Conservation (phyloP, 495 filamentous ascomycete species). For the Podospora bellae-mahoneyi region DNA sequence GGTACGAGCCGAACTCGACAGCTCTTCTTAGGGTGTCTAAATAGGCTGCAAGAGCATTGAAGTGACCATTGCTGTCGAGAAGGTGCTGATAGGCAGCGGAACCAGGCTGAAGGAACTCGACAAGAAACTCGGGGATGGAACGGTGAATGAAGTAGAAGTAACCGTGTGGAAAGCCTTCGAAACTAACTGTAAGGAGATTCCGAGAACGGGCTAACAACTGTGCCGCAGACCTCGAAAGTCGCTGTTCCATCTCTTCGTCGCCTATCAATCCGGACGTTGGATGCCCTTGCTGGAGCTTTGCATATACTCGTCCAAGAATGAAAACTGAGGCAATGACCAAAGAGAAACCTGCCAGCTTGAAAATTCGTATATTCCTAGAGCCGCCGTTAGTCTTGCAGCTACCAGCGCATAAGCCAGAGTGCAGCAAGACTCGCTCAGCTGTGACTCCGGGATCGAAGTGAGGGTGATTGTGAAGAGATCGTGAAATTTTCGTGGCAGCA, state of each 20-base stretch:
- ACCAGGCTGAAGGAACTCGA: neutral
- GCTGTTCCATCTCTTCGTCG: neutral
- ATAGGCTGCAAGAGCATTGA: neutral
- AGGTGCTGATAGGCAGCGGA: neutral
- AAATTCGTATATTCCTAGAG: too few relatives aligned
- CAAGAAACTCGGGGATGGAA: neutral
- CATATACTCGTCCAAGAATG: neutral
- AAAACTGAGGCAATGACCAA: neutral
- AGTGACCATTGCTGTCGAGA: neutral
- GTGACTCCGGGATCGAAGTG: neutral
- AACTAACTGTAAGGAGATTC: neutral
- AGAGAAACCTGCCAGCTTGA: too few relatives aligned
- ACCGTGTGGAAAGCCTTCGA: too few relatives aligned
- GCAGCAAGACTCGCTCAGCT: neutral
- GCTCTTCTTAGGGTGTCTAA: neutral
- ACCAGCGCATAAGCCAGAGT: neutral
- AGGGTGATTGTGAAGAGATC: neutral
- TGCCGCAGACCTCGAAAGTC: neutral
- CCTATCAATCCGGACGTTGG: neutral
- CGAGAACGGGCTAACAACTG: neutral
- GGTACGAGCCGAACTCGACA: neutral
- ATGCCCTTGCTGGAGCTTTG: neutral
- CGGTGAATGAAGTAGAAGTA: neutral
- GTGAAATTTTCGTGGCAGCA: neutral
- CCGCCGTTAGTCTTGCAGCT: neutral